A percentile compares a stretch with the other conserved stretches of the same genome.
Conservation (phyloP, 805 yeast species). For the Candida bentonensis region DNA sequence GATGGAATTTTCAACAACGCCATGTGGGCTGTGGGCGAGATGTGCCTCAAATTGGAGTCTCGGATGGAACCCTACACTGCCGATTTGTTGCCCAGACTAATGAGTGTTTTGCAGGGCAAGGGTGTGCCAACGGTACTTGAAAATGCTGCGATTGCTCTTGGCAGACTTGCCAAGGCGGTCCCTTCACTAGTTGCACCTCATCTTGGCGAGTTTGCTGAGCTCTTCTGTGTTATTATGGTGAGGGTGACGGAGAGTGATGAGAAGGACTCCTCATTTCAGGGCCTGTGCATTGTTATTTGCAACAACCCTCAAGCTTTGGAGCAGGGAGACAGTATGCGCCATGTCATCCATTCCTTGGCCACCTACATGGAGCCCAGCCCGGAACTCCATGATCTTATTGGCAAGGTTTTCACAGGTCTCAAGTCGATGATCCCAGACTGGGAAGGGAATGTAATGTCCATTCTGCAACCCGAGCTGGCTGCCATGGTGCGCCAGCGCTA, state of each 20-base stretch:
- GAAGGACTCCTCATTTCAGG: conserved; percentile 75
- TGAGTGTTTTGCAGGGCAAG: conserved; percentile 45
- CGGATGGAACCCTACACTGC: conserved; percentile 35
- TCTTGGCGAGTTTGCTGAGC: conserved; percentile 39
- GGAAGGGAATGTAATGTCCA: conserved; percentile 10
- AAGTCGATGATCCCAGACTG: conserved; percentile 13
- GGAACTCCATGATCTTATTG: conserved; percentile 16
- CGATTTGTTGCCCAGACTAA: conserved; percentile 40
- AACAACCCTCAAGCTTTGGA: conserved; percentile 55
- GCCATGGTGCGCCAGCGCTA: conserved; percentile 8
- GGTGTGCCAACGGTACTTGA: conserved; percentile 57
- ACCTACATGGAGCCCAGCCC: conserved; percentile 19
- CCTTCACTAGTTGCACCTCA: conserved; percentile 48
- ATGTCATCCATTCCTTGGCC: conserved; percentile 13
- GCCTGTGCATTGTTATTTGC: conserved; percentile 59
- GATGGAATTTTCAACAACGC: conserved; percentile 76
- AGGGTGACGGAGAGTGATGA: conserved; percentile 69
- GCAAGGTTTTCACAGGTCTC: conserved; percentile 15
- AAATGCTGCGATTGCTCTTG: conserved; percentile 80
- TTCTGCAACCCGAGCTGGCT: conserved; percentile 12
- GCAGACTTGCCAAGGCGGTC: conserved; percentile 59
- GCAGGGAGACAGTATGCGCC: conserved; percentile 22
- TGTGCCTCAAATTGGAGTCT: conserved; percentile 41
- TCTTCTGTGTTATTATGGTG: conserved; percentile 61
- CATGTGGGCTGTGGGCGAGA: conserved; percentile 87